A percentile compares a stretch with the other conserved stretches of the same genome.
Conservation (phyloP, 495 filamentous ascomycete genomes). For the Penicillium simplicissimum region DNA sequence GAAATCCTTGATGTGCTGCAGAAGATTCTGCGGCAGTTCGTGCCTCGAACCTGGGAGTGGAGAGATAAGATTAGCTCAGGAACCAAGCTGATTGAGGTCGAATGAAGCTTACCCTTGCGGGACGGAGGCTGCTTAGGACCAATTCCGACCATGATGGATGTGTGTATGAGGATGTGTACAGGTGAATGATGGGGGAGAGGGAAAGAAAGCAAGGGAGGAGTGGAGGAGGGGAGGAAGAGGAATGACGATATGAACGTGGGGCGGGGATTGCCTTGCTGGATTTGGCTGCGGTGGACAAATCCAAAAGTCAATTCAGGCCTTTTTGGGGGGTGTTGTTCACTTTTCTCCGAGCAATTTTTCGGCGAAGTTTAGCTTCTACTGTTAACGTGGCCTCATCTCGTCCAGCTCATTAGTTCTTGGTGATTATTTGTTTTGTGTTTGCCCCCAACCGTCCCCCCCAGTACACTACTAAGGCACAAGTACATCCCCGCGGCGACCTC, state of each 20-base stretch:
- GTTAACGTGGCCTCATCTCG: not conserved
- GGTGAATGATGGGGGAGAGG: not conserved
- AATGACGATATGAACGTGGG: constrained; percentile 35
- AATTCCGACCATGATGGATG: constrained; percentile 69
- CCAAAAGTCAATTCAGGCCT: not conserved
- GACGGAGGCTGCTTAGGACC: constrained; percentile 71
- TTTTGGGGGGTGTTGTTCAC: not conserved
- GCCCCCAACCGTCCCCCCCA: not conserved
- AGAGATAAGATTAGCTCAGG: constrained; percentile 14
- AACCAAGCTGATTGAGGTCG: constrained; percentile 22
- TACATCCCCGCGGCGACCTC: constrained; percentile 1
- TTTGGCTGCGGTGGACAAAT: constrained; percentile 31
- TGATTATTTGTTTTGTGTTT: not conserved
- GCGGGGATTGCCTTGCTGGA: constrained; percentile 28
- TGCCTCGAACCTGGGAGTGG: constrained; percentile 66
- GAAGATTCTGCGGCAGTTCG: constrained; percentile 81
- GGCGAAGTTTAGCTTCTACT: not conserved
- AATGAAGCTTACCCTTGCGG: constrained; percentile 66
- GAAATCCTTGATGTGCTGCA: constrained; percentile 78
- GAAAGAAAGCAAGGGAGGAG: constrained; percentile 3
- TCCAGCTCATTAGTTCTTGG: not conserved
- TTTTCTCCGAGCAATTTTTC: not conserved
- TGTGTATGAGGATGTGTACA: constrained; percentile 2
- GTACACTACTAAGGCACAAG: too few relatives aligned
- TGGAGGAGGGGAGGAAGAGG: constrained; percentile 8